These are phyloP conservation scores for Gypsophila paniculata DNA, from an alignment of 179 eudicot genomes.

Conservation along the genomic window DNA sequence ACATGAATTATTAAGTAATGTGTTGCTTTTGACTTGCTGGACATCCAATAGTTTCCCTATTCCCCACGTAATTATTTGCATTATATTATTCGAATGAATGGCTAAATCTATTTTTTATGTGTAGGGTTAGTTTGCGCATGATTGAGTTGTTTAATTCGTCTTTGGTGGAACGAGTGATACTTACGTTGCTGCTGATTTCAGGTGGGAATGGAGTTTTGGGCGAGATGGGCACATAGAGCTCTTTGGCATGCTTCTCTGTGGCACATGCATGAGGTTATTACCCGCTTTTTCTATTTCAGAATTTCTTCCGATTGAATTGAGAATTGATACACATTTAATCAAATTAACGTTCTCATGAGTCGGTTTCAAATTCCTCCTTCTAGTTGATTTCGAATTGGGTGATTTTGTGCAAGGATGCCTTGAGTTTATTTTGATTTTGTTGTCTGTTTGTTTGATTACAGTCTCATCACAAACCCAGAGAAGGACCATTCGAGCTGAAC, in stretches of 20 bases:
- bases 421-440: neutral
- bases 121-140: too few species aligned
- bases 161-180: neutral
- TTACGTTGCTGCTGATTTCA: conserved; percentile 18
- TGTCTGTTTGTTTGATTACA: conserved; percentile 29
- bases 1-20: neutral
- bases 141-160: neutral
- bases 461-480: conserved; percentile 95
- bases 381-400: neutral
- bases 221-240: conserved; percentile 95
- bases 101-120: neutral
- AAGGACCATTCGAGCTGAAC: conserved; percentile 91
- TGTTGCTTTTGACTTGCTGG: conserved; percentile 7
- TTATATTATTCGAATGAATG: neutral
- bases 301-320: neutral
- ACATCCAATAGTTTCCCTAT: neutral
- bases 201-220: conserved; percentile 99
- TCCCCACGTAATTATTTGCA: neutral
- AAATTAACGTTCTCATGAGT: neutral
- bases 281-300: neutral
- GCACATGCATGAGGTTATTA: conserved; percentile 90
- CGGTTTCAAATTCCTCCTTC: neutral
- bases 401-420: neutral
- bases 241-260: conserved; percentile 98
- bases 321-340: neutral